Base-by-base conservation (phyloP, 192 early-diverging fungal genomes). In the Dissophora globulifera region DNA sequence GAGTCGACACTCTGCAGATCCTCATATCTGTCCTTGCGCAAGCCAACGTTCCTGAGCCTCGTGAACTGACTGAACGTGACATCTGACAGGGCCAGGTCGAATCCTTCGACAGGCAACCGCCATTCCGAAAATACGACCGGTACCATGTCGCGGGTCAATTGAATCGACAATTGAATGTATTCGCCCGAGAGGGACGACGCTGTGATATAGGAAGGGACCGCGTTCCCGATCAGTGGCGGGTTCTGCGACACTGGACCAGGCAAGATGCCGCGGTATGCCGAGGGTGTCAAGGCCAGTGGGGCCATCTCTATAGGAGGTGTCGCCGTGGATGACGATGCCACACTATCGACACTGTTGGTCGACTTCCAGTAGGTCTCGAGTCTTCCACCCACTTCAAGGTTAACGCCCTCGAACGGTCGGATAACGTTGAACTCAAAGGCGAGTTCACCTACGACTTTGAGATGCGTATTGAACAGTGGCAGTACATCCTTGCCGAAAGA, bases 351-450 rank as follows among this genome's bases (percentile, higher is more conserved):
- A 27, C 93, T 90, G 64, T 93, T 93, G 2, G 95, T 96, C 12
- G 95, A 93, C 82, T 98, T 99, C 98, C 98, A 99, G 75, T 99
- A 99, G 0, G 98, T 99, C 68, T 97, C 96, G 25, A 98, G 90
- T 40, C 91, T 90, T 22, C 98, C 98, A 19, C 95, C 98, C 67
- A 98, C 96, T 78, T 93, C 90, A 63, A 99, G 80, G 31, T 89
- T 85, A 2, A 93, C 89, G 31, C 95, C 95, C 40, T 84, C 83
- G 75, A 99, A 96, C 1, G 98, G 94, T 55, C 87, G 86, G 25
- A 99, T 87, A 4, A 96, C 84, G 15, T 89, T 82, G 58, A 88
- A 93, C 54, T 89, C 90, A 62, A 97, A 95, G 22, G 87, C 79
- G 11, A 98, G 61, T 69, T 99, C 94, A 0, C 96, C 98, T 22